Conservation (phyloP, 1,139 yeast species). For the Hyphopichia buzzinii region DNA sequence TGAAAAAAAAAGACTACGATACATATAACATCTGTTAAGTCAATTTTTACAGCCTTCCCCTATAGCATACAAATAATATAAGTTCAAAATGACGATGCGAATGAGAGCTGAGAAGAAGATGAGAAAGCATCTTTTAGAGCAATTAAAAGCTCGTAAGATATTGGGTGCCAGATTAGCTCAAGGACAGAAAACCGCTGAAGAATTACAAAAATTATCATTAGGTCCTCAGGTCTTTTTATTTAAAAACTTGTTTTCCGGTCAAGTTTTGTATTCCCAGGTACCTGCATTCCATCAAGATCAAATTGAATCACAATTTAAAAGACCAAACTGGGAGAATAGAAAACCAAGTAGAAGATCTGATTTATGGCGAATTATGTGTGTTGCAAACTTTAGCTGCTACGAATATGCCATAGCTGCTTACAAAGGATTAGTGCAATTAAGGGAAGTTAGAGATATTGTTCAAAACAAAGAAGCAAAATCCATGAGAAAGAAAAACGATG, state of each 20-base stretch:
- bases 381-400: slow-evolving; percentile 65
- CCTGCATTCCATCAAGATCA: slow-evolving; percentile 72
- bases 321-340: slow-evolving; percentile 89
- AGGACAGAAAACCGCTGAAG: slow-evolving; percentile 34
- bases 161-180: slow-evolving; percentile 47
- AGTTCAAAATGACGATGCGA: slow-evolving; percentile 39
- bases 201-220: slow-evolving; percentile 32
- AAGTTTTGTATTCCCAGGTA: slow-evolving; percentile 83
- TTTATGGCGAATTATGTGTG: slow-evolving; percentile 90
- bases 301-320: slow-evolving; percentile 65
- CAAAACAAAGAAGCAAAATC: slow-evolving; percentile 60
- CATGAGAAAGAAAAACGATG: slow-evolving; percentile 70
- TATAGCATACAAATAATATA: not conserved
- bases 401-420: slow-evolving; percentile 72
- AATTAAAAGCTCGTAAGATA: slow-evolving; percentile 42
- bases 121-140: slow-evolving; percentile 50
- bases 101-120: slow-evolving; percentile 49
- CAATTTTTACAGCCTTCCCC: no score
- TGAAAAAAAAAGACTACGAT: no score
- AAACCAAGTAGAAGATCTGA: slow-evolving; percentile 79
- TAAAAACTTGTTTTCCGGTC: slow-evolving; percentile 85
- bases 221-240: slow-evolving; percentile 85
- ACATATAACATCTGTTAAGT: no score
- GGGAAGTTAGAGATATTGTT: slow-evolving; percentile 66
- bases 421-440: slow-evolving; percentile 69